phyloP scores from a whole-genome alignment of 1,139 yeast genomes.

The Suhomyces bribrorum region DNA sequence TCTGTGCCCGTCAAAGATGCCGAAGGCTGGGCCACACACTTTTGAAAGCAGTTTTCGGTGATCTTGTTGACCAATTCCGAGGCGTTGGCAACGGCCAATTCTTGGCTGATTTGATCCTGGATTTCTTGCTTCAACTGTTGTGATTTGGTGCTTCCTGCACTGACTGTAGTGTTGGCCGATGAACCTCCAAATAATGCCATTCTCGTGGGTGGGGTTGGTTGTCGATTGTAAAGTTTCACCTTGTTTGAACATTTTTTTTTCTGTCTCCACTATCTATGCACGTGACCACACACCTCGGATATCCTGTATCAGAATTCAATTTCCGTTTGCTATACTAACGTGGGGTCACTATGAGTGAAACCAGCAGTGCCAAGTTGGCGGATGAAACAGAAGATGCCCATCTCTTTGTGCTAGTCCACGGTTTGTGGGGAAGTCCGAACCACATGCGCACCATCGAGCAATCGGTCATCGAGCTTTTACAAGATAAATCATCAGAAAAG shows the following conservation, averaged over 20 bases:
- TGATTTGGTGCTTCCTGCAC: constrained; percentile 20
- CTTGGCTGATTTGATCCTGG: constrained; percentile 74
- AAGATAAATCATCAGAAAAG: constrained; percentile 36
- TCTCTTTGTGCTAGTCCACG: constrained; percentile 79
- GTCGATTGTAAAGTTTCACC: constrained; percentile 1
- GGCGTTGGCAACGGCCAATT: constrained; percentile 86
- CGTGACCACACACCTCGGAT: constrained; percentile 2
- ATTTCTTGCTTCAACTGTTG: constrained; percentile 54
- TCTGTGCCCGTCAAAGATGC: constrained; percentile 37
- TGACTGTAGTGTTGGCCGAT: constrained; percentile 21
- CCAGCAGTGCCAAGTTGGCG: neutral
- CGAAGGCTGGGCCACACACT: constrained; percentile 64
- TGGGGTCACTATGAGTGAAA: neutral
- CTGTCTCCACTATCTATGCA: neutral
- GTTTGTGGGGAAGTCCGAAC: constrained; percentile 82
- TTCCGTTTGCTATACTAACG: too few relatives aligned
- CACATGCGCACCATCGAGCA: constrained; percentile 67
- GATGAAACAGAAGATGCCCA: constrained; percentile 42
- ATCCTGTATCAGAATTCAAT: too few relatives aligned
- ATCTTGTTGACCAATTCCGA: constrained; percentile 82
- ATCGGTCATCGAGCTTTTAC: constrained; percentile 45
- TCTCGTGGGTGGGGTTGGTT: too few relatives aligned
- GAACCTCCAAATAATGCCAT: constrained; percentile 39
- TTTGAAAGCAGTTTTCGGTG: constrained; percentile 85
- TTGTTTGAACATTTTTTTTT: neutral